Conservation (phyloP, 73 alveolate species). For the Paramecium octaurelia region DNA sequence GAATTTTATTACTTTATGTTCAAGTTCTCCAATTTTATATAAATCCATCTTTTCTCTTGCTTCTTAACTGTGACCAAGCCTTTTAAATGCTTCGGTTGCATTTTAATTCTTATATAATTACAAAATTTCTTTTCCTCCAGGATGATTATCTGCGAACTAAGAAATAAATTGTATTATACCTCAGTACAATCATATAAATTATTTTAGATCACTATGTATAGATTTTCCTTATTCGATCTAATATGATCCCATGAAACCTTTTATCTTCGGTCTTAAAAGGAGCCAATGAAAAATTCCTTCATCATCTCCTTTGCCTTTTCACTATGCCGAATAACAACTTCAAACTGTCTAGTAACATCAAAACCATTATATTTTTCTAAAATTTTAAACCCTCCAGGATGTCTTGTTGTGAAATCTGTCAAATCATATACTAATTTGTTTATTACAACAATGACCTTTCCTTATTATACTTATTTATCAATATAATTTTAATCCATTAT, state of each 20-base stretch:
- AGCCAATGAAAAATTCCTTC: background rate
- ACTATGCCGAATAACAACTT: background rate
- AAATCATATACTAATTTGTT: slow-evolving; percentile 8
- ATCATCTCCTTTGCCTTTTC: background rate
- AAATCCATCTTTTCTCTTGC: background rate
- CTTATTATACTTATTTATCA: background rate
- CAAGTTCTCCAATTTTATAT: background rate
- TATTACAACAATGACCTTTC: background rate
- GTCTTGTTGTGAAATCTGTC: background rate
- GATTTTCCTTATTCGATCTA: background rate
- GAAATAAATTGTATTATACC: background rate
- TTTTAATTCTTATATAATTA: background rate
- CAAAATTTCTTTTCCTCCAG: slow-evolving; percentile 3
- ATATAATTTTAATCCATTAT: background rate
- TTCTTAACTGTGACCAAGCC: background rate
- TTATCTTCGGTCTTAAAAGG: background rate
- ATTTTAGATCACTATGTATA: background rate
- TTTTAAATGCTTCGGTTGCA: background rate
- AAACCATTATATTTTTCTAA: slow-evolving; percentile 36
- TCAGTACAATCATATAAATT: slow-evolving; percentile 2
- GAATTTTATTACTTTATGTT: background rate
- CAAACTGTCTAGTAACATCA: slow-evolving; percentile 3
- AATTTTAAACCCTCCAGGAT: slow-evolving; percentile 23
- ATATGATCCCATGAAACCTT: background rate
- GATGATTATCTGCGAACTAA: slow-evolving; percentile 23